phyloP scores from a whole-genome alignment of 441 rosid genomes.

The Raphanus hybrid region DNA sequence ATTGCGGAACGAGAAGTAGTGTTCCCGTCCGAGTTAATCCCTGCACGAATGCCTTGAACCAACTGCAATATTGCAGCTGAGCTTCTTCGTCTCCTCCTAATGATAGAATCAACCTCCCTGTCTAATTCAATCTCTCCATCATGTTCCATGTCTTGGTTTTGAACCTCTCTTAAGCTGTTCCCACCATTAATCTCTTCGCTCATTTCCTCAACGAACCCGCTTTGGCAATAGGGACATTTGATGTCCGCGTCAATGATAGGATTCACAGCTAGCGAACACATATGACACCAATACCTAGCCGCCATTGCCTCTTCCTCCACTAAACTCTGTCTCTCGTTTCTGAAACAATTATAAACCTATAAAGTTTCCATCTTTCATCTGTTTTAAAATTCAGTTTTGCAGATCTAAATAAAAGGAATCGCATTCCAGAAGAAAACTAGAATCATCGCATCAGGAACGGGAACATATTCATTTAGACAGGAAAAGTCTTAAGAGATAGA shows the following conservation, averaged over 20 bases:
- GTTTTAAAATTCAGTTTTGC: neutral
- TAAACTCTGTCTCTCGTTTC: conserved; percentile 20
- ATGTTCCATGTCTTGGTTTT: conserved; percentile 48
- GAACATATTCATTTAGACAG: conserved; percentile 2
- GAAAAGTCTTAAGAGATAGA: neutral
- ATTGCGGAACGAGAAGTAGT: no score
- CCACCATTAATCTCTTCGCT: no score
- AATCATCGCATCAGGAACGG: neutral
- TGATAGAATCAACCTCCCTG: no score
- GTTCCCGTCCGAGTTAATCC: no score
- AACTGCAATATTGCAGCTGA: no score
- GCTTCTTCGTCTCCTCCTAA: no score
- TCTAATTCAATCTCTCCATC: no score
- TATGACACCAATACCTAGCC: conserved; percentile 73
- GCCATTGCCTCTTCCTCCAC: conserved; percentile 46
- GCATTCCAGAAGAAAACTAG: neutral
- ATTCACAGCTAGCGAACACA: conserved; percentile 65
- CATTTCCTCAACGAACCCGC: conserved; percentile 77
- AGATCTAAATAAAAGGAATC: conserved; percentile 22
- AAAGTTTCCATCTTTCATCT: conserved; percentile 1
- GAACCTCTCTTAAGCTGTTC: no score
- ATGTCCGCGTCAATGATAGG: conserved; percentile 68
- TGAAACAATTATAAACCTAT: conserved; percentile 12
- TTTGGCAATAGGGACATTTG: conserved; percentile 75
- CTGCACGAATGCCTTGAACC: no score